Percentiles rank a stretch among this genome's conserved stretches.
Conservation (phyloP, 2,329 filamentous ascomycete genomes). For the Penicillium aurantiogriseum region DNA sequence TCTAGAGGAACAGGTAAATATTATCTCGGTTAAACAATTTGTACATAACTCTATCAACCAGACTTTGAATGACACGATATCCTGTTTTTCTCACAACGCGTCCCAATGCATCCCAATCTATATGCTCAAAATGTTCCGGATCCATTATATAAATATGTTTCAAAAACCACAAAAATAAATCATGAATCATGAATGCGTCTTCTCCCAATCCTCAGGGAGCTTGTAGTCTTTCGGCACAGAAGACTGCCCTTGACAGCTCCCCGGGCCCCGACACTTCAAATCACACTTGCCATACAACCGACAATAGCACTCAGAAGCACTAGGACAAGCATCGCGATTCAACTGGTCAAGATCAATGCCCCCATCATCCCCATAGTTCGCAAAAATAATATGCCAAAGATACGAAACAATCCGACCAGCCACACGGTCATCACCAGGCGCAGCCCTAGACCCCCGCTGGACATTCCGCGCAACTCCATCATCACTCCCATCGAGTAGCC, state of each 20-base stretch:
- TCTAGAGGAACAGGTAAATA: slow-evolving; percentile 38
- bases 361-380: slow-evolving; percentile 26
- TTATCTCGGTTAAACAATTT: slow-evolving; percentile 13
- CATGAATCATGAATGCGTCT: slow-evolving; percentile 27
- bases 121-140: neutral
- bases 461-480: slow-evolving; percentile 1
- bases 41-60: slow-evolving; percentile 1
- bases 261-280: slow-evolving; percentile 34
- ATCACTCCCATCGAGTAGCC: slow-evolving; percentile 48
- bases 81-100: neutral
- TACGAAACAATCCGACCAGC: slow-evolving; percentile 51
- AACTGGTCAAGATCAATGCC: slow-evolving; percentile 37
- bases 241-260: slow-evolving; percentile 43
- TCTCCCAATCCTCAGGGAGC: slow-evolving; percentile 38
- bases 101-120: neutral
- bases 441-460: slow-evolving; percentile 23
- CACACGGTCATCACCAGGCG: slow-evolving; percentile 44
- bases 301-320: slow-evolving; percentile 46
- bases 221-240: slow-evolving; percentile 36
- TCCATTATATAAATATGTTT: slow-evolving; percentile 4
- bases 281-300: slow-evolving; percentile 45
- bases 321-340: slow-evolving; percentile 40
- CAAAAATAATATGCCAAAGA: slow-evolving; percentile 52
- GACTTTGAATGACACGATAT: neutral
- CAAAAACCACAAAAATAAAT: neutral